Evolutionary conservation across 768 basidiomycete species (phyloP), one percentile per base, ranked within the genome.

Genomic region (Imleria badia): DNA sequence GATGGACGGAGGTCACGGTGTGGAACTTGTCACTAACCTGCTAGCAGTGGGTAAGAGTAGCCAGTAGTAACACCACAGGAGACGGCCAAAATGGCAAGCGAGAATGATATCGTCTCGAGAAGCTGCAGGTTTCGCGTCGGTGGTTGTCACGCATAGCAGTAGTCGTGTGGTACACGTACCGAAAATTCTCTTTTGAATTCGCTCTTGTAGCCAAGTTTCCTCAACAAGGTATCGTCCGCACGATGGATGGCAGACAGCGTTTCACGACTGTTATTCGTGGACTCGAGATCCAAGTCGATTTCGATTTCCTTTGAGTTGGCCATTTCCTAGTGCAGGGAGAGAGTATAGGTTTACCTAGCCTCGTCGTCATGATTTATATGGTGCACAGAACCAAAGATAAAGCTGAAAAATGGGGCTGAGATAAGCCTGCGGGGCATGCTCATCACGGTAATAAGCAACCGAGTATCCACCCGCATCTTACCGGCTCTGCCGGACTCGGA

Each of bases 151-250:
- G 7, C 9, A n/a, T 19, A 8, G 6, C 17, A 31, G 2, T 6
- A 9, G 6, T 26, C 26, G n/a, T 3, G 5, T 46, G 19, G 23
- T 3, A 14, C 22, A 51, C 60, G 10, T 46, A 64, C 64, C 50
- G 65, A 66, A 19, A 66, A 66, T 46, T 66, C 64, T 15, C 64
- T 49, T 35, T 56, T 63, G 20, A 66, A 66, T 33, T 66, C 61
- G 52, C 65, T 66, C 56, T 66, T 66, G 52, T 66, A 66, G 11
- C 64, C 64, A 19, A 66, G 64, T 40, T 66, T 66, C 23, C 50
- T 33, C 15, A 66, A 47, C 3, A 66, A 41, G 6, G 52, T 40
- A 31, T 66, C 52, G 10, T 66, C 64, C 6, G 62, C 50, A 19
- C 15, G 51, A 40, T 66, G 65, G 26, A 61, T 35, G 3, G 38